A percentile compares a stretch with the other conserved stretches of the same genome.
These are phyloP conservation scores for Moricandia arvensis DNA, from an alignment of 345 rosid genomes.

Conservation along the genomic window DNA sequence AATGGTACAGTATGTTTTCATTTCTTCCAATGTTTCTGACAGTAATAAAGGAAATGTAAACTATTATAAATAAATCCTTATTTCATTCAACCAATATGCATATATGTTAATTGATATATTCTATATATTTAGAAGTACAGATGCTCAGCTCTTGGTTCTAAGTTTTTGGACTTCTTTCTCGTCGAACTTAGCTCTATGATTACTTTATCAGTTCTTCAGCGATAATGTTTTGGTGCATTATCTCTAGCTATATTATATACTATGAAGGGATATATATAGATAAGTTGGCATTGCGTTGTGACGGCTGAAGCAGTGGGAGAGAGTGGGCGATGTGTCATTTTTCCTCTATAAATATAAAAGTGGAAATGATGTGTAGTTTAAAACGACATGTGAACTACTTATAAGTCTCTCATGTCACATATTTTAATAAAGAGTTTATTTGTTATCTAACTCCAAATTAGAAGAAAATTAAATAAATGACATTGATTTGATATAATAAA, in stretches of 20 bases:
- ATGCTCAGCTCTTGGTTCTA: conserved; percentile 13
- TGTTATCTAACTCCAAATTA: no score
- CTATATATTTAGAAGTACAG: background rate
- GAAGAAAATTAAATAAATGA: background rate
- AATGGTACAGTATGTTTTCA: background rate
- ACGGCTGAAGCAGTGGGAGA: background rate
- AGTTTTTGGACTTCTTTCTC: conserved; percentile 17
- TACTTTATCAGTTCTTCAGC: conserved; percentile 18
- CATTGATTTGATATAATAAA: no score
- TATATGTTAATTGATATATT: background rate
- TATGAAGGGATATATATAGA: background rate
- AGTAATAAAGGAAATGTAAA: background rate
- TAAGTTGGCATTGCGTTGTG: background rate
- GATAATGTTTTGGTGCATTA: conserved; percentile 25
- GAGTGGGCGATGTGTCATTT: background rate
- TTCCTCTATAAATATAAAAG: background rate
- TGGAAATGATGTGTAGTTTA: background rate
- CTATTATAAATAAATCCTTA: no score
- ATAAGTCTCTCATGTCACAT: background rate
- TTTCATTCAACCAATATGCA: background rate
- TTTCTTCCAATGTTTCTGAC: background rate
- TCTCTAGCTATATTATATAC: background rate
- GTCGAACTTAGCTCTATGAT: conserved; percentile 20
- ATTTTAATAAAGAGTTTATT: no score
- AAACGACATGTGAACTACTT: background rate